phyloP scores from a whole-genome alignment of 176 grass and related monocot genomes.

The maize (Zea mays) region DNA sequence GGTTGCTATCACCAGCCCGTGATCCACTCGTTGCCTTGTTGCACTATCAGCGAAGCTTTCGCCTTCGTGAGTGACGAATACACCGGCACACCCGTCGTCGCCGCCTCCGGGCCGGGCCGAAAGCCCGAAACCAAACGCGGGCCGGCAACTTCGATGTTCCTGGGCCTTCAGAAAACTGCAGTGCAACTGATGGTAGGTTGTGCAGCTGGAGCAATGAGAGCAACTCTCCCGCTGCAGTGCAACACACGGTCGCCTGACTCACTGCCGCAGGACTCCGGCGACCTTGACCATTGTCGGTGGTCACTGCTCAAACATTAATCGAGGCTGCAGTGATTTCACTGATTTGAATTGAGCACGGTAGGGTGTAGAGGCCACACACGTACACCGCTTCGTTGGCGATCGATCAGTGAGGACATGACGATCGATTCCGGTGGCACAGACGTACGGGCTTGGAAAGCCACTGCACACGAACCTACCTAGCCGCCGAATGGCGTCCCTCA shows the following conservation, averaged over 20 bases:
- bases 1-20: too few species aligned
- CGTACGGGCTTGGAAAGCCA: too few species aligned
- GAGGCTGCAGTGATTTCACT: neutral
- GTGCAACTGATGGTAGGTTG: neutral
- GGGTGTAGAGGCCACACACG: neutral
- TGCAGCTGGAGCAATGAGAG: too few species aligned
- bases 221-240: neutral
- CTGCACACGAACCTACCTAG: neutral
- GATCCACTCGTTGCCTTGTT: too few species aligned
- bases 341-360: too few species aligned
- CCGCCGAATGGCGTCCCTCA: neutral
- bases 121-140: conserved; percentile 5
- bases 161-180: conserved; percentile 1
- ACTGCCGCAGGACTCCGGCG: neutral
- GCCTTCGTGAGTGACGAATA: neutral
- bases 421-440: neutral
- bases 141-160: neutral
- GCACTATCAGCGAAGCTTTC: neutral
- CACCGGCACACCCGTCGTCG: neutral
- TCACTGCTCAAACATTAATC: conserved; percentile 3
- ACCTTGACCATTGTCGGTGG: neutral
- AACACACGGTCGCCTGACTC: too few species aligned
- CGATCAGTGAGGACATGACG: neutral
- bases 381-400: neutral
- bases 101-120: neutral